Conservation (phyloP, 2,329 filamentous ascomycete species). For the Helminthosporium solani region DNA sequence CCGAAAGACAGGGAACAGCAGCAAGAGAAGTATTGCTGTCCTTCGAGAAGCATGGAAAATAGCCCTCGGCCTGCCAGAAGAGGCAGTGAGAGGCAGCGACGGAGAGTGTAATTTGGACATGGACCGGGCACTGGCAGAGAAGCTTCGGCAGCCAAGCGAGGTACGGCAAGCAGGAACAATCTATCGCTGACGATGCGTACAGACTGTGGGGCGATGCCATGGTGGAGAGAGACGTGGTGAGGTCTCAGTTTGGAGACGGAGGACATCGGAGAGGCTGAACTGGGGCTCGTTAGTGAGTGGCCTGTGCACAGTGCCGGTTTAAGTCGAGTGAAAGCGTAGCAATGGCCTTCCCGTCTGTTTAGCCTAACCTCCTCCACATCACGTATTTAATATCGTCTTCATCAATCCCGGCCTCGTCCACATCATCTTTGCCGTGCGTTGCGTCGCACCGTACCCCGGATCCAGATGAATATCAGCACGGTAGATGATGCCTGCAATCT, state of each 20-base stretch:
- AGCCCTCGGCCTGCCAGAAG: constrained; percentile 23
- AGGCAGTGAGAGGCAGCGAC: constrained; percentile 22
- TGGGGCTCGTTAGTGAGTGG: constrained; percentile 13
- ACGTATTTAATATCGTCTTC: constrained; percentile 31
- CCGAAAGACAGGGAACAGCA: constrained; percentile 11
- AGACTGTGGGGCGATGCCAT: constrained; percentile 11
- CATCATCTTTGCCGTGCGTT: constrained; percentile 16
- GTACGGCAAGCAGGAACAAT: constrained; percentile 18
- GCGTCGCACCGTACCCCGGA: constrained; percentile 17
- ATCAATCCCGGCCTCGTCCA: constrained; percentile 24
- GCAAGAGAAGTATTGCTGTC: constrained; percentile 18
- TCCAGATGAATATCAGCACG: constrained; percentile 23
- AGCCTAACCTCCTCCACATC: constrained; percentile 33
- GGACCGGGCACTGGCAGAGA: constrained; percentile 25
- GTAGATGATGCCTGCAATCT: constrained; percentile 25
- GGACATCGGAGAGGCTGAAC: constrained; percentile 28
- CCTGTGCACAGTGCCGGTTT: constrained; percentile 27
- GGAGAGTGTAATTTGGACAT: constrained; percentile 10
- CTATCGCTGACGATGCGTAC: constrained; percentile 28
- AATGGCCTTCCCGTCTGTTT: constrained; percentile 21
- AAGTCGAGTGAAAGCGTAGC: too few relatives aligned
- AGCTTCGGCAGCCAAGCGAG: constrained; percentile 12
- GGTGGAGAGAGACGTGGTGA: constrained; percentile 16
- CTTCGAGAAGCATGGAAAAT: constrained; percentile 29
- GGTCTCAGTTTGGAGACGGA: constrained; percentile 20